These are phyloP conservation scores for Termitomyces sp. DNA, from an alignment of 768 basidiomycete genomes.

Conservation along the genomic window DNA sequence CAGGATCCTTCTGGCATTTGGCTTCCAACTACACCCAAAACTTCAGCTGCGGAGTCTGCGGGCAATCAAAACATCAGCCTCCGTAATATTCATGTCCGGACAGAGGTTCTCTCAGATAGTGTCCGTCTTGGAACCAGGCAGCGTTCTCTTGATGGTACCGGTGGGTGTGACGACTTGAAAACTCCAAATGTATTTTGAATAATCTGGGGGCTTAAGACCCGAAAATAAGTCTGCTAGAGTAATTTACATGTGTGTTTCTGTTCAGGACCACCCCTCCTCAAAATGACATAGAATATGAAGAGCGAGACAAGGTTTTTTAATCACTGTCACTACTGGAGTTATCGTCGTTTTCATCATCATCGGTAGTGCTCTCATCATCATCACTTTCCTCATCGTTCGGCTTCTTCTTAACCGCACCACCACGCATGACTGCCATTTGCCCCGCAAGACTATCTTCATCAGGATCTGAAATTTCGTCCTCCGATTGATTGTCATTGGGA, in stretches of 20 bases:
- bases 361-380: constrained; percentile 46
- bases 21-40: constrained; percentile 3
- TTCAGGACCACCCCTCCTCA: constrained; percentile 9
- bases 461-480: constrained; percentile 97
- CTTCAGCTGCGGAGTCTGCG: background rate
- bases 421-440: constrained; percentile 96
- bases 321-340: constrained; percentile 39
- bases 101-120: constrained; percentile 10
- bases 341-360: constrained; percentile 48
- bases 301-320: constrained; percentile 22
- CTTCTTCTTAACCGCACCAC: constrained; percentile 73
- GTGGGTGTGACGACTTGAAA: background rate
- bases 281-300: constrained; percentile 3
- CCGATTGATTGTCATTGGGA: constrained; percentile 50
- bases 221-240: constrained; percentile 1
- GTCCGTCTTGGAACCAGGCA: background rate
- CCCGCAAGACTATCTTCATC: constrained; percentile 96
- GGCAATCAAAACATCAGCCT: constrained; percentile 15
- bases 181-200: background rate
- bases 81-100: constrained; percentile 13
- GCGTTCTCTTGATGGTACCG: background rate
- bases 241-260: constrained; percentile 11
- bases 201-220: background rate
- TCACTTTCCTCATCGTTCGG: constrained; percentile 48
- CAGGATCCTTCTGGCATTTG: constrained; percentile 7